phyloP scores from a whole-genome alignment of 331 rosid species.

The Prunus yedoensis region DNA sequence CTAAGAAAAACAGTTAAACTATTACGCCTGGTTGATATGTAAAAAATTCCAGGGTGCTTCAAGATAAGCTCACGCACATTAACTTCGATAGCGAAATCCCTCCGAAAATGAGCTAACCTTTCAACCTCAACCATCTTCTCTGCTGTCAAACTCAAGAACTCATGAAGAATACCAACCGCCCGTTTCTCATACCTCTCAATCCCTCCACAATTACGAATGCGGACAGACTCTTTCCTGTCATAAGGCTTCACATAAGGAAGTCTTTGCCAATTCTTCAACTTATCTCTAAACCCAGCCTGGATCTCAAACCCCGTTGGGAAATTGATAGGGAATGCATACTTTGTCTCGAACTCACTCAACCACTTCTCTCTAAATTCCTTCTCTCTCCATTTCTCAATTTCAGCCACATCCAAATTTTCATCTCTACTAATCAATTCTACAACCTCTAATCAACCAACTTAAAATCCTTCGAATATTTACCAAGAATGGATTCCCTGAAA shows the following conservation, averaged over 20 bases:
- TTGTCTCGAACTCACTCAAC: slow-evolving; percentile 75
- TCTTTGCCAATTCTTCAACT: slow-evolving; percentile 81
- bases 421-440: slow-evolving; percentile 55
- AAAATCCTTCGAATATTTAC: slow-evolving; percentile 42
- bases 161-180: slow-evolving; percentile 74
- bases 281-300: slow-evolving; percentile 61
- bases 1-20: too few relatives aligned
- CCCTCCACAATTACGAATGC: slow-evolving; percentile 53
- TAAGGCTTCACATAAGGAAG: slow-evolving; percentile 70
- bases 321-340: slow-evolving; percentile 62
- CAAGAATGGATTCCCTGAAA: slow-evolving; percentile 69
- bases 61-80: too few relatives aligned
- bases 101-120: slow-evolving; percentile 62
- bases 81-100: too few relatives aligned
- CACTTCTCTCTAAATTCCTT: slow-evolving; percentile 73
- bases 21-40: too few relatives aligned
- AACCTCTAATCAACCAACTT: slow-evolving; percentile 57
- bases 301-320: slow-evolving; percentile 70
- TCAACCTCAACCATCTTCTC: slow-evolving; percentile 84
- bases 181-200: slow-evolving; percentile 65
- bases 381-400: slow-evolving; percentile 69
- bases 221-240: slow-evolving; percentile 47
- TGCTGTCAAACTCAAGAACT: slow-evolving; percentile 76
- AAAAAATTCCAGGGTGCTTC: too few relatives aligned
- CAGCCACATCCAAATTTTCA: slow-evolving; percentile 41